Evolutionary conservation across 179 eudicot genomes (phyloP).

Genomic region (Drosera spatulata): DNA sequence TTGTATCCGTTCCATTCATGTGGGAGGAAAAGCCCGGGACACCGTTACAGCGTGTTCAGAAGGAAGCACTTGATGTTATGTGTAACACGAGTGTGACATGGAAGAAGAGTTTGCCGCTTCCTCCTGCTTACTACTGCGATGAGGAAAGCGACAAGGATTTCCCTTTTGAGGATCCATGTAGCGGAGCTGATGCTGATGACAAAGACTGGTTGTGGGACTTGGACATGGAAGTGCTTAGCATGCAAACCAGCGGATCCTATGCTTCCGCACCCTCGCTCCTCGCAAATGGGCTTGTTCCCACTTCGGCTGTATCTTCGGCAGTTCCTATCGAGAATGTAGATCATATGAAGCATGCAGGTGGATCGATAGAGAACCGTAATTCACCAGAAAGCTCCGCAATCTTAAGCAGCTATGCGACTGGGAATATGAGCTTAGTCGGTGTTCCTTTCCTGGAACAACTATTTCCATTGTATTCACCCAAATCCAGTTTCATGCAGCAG

Average conservation of each 20-base stretch:
- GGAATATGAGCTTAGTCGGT: constrained; percentile 42
- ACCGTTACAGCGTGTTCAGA: constrained; percentile 44
- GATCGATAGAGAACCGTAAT: constrained; percentile 20
- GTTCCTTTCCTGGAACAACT: constrained; percentile 60
- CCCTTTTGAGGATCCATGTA: constrained; percentile 14
- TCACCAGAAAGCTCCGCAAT: constrained; percentile 39
- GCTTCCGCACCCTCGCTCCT: constrained; percentile 26
- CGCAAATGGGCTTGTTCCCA: constrained; percentile 19
- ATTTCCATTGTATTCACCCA: constrained; percentile 51
- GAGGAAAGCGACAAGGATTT: constrained; percentile 17
- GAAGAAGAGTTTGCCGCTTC: constrained; percentile 14
- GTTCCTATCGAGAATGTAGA: constrained; percentile 19
- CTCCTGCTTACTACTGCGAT: constrained; percentile 23
- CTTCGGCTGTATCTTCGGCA: constrained; percentile 14
- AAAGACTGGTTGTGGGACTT: constrained; percentile 28
- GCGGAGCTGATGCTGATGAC: constrained; percentile 17
- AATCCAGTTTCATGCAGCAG: constrained; percentile 21
- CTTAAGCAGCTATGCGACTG: constrained; percentile 31
- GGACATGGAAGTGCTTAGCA: constrained; percentile 23
- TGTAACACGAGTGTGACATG: constrained; percentile 14
- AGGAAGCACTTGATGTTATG: constrained; percentile 8
- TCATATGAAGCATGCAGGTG: constrained; percentile 9
- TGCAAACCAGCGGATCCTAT: constrained; percentile 26
- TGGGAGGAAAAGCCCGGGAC: constrained; percentile 96
- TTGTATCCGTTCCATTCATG: constrained; percentile 61